Evolutionary conservation across 768 basidiomycete genomes (phyloP), one percentile per base, ranked within the genome.

Genomic region (Fomitopsis pulvina): DNA sequence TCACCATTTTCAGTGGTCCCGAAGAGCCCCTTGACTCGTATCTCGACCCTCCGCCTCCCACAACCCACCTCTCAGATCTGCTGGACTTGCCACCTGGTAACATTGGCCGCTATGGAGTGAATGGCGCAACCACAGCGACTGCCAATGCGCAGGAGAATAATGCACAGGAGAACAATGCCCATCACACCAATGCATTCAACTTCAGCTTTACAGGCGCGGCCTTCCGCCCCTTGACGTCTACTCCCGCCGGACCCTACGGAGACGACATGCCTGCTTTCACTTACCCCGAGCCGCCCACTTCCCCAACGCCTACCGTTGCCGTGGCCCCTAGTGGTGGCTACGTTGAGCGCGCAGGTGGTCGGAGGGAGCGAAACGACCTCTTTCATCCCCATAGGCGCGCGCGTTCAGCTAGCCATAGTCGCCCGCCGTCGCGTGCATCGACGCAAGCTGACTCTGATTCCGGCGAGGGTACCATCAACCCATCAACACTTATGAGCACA

Each of bases 271-370:
- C 57, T 14, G 20, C 40, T 8, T 53, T 62, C 39, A 56, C 63
- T 1, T 60, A 60, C 40, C 78, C 78, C 7, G 78, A 81, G 58
- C 71, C 77, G 16, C 79, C 79, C 4, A 73, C 75, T 50, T 81
- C 79, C 5, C 81, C 81, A 16, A 73, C 79, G 2, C 80, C 81
- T 6, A 45, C 32, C 6, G 68, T 70, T 22, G 67, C 71, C 38
- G 52, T 63, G 32, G 34, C 10, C 12, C 56, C 56, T 4, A 57
- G 49, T 12, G 59, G 57, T 5, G 59, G 56, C 8, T 60, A 58
- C 37, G 46, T 59, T 41, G 57, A 62, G 25, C 61, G 61, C 30
- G 57, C 55, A 16, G 61, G 58, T 12, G 53, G 60, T 9, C 54
- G 59, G 8, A 50, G 55, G 4, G 60, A 61, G 34, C 60, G 60